Percentiles rank a stretch among this genome's conserved stretches.
Evolutionary conservation across 164 flowering plant genomes (phyloP).

Genomic region (Tetrastigma voinierianum): DNA sequence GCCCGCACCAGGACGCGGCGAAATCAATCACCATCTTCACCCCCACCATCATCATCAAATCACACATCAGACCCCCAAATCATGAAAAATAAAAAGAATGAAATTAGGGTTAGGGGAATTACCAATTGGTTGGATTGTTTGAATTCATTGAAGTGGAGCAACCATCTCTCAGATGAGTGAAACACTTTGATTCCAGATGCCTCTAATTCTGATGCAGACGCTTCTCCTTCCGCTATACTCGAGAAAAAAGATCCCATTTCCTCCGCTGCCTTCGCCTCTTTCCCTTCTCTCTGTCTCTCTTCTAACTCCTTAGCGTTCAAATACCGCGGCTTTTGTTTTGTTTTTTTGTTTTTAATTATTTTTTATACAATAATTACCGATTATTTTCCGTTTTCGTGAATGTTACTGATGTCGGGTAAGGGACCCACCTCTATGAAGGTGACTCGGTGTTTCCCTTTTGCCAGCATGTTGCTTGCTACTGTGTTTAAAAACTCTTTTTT

Average conservation of each 20-base stretch:
- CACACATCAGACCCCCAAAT: slow-evolving; percentile 4
- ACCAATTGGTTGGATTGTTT: slow-evolving; percentile 55
- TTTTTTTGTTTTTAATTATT: background rate
- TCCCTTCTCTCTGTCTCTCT: background rate
- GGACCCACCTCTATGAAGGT: background rate
- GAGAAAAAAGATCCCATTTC: slow-evolving; percentile 45
- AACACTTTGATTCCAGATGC: slow-evolving; percentile 34
- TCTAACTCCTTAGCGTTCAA: background rate
- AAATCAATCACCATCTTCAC: slow-evolving; percentile 64
- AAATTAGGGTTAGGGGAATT: background rate
- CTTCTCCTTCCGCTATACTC: slow-evolving; percentile 19
- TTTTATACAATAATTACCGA: too few relatives aligned
- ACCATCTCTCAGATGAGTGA: slow-evolving; percentile 61
- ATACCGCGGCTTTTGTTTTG: too few relatives aligned
- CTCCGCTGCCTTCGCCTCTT: background rate
- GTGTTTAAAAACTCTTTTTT: too few relatives aligned
- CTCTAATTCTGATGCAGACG: slow-evolving; percentile 20
- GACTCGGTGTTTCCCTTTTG: background rate
- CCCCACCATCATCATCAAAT: background rate
- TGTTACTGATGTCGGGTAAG: background rate
- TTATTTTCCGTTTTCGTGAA: background rate
- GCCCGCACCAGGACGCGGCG: slow-evolving; percentile 86
- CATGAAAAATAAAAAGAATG: background rate
- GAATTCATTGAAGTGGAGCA: slow-evolving; percentile 49
- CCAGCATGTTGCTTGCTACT: background rate